phyloP scores from a whole-genome alignment of 2,329 filamentous ascomycete genomes.

The Colletotrichum sp. region DNA sequence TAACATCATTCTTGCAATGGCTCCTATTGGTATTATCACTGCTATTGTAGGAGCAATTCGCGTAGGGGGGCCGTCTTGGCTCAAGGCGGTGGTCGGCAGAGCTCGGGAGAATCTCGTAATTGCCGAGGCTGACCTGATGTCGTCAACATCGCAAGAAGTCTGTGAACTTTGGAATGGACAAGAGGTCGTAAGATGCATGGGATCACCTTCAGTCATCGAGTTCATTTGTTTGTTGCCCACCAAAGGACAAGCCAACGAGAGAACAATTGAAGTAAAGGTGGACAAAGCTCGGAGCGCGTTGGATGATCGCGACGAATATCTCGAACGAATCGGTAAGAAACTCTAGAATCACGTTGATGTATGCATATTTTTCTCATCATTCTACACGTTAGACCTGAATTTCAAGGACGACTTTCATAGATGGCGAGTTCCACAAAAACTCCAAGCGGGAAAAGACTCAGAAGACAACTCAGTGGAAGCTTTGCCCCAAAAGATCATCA shows the following conservation, averaged over 20 bases:
- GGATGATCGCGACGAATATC: neutral
- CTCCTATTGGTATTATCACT: constrained; percentile 44
- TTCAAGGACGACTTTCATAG: too few relatives aligned
- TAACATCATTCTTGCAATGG: constrained; percentile 37
- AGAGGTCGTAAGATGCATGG: neutral
- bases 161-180: constrained; percentile 39
- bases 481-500: too few relatives aligned
- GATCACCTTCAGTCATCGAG: neutral
- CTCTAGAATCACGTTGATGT: too few relatives aligned
- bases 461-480: too few relatives aligned
- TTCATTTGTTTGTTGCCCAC: neutral
- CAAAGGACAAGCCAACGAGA: too few relatives aligned
- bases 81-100: constrained; percentile 44
- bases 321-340: neutral
- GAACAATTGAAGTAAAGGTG: neutral
- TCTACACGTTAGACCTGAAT: too few relatives aligned
- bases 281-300: neutral
- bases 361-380: too few relatives aligned
- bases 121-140: constrained; percentile 43
- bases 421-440: too few relatives aligned
- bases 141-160: constrained; percentile 42
- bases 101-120: constrained; percentile 36
- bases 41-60: constrained; percentile 36
- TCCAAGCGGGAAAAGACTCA: too few relatives aligned
- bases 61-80: constrained; percentile 30